Percentiles rank a stretch among this genome's conserved stretches.
phyloP scores from a whole-genome alignment of 2,329 filamentous ascomycete genomes.

The Botrytis galanthina region DNA sequence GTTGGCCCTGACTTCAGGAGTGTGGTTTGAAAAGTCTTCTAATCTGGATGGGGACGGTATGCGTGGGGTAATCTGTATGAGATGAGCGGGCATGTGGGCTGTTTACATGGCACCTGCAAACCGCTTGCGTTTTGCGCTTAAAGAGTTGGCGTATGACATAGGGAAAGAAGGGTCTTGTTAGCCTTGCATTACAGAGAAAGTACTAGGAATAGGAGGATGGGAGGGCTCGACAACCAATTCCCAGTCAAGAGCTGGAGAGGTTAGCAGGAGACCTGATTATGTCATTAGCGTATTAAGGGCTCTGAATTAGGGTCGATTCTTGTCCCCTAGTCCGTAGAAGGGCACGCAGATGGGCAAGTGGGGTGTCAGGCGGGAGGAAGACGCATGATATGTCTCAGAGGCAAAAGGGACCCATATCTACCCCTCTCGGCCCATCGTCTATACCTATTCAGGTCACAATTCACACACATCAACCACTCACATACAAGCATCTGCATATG shows the following conservation, averaged over 20 bases:
- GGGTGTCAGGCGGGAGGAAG: conserved; percentile 11
- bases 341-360: background rate
- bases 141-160: background rate
- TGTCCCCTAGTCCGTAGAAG: background rate
- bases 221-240: background rate
- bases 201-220: background rate
- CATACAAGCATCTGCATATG: background rate
- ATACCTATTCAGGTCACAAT: conserved; percentile 11
- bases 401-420: conserved; percentile 1
- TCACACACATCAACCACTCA: background rate
- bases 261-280: background rate
- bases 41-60: background rate
- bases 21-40: no score
- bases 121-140: no score
- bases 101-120: background rate
- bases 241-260: background rate
- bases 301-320: background rate
- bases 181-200: background rate
- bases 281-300: conserved; percentile 7
- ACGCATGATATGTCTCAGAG: conserved; percentile 10
- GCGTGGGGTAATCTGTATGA: background rate
- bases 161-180: background rate
- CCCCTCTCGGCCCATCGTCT: background rate
- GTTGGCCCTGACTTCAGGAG: background rate
- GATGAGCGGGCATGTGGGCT: background rate